phyloP scores from a whole-genome alignment of 257 asterid species.

The Orobanche coerulescens region DNA sequence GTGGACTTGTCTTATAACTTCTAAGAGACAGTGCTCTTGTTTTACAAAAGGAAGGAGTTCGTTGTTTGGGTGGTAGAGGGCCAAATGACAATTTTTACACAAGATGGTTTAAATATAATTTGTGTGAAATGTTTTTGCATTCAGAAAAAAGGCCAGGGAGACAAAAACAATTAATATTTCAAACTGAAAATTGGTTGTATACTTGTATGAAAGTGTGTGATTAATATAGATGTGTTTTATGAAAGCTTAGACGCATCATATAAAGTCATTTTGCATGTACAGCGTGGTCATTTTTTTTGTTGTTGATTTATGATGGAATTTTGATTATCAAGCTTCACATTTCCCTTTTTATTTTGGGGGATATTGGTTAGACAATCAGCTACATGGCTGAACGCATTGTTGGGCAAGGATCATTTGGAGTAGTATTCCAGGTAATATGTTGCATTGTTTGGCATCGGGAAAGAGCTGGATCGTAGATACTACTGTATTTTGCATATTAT shows the following conservation, averaged over 20 bases:
- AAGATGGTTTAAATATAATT: neutral
- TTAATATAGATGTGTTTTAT: neutral
- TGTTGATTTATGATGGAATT: neutral
- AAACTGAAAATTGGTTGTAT: neutral
- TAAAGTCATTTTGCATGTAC: constrained; percentile 12
- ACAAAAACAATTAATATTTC: constrained; percentile 1
- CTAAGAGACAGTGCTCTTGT: neutral
- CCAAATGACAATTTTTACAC: neutral
- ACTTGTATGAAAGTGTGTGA: constrained; percentile 5
- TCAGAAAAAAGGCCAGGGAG: constrained; percentile 1
- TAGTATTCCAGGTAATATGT: constrained; percentile 49
- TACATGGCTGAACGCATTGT: constrained; percentile 83
- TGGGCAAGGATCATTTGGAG: constrained; percentile 82
- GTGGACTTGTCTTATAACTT: constrained; percentile 7
- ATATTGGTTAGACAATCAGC: constrained; percentile 52
- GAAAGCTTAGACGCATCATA: neutral
- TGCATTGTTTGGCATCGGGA: constrained; percentile 14
- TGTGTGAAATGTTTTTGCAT: neutral
- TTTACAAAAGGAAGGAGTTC: neutral
- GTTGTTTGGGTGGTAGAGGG: constrained; percentile 8
- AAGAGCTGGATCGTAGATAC: constrained; percentile 18
- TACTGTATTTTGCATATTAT: constrained; percentile 14
- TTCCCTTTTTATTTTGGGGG: neutral
- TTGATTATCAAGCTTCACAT: no score
- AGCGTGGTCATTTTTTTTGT: neutral